Evolutionary conservation across 345 rosid species (phyloP), one percentile per base, ranked within the genome.

Genomic region (Gossypium sturtianum): DNA sequence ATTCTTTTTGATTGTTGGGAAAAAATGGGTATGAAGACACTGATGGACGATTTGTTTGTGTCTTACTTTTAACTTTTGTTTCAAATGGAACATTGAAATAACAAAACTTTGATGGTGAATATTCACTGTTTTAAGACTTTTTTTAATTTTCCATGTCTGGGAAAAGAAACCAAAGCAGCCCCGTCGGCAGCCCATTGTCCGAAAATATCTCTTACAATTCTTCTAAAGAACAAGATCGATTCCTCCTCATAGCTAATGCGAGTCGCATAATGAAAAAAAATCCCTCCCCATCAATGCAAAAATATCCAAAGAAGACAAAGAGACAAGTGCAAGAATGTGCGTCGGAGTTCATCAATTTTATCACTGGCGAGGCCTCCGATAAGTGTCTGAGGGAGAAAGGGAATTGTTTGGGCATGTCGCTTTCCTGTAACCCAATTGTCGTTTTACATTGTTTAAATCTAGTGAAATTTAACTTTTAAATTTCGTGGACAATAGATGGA

Each of bases 331-430:
- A 82, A n/a, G 85, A 82, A 71, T 82, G 82, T 9, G 79, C 79
- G 0, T 82, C 82, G 2, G 80, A 82, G 80, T 79, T 82, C 84
- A 79, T 82, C 20, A 82, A 78, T 76, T 82, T 79, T 74, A 66
- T 82, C 68, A 79, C 82, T 0, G 85, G 85, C 1, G 82, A 82
- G 27, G 85, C 85, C 7, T 74, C 85, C 0, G 82, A 82, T 17
- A 82, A 82, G 74, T 82, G 85, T 29, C 80, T 70, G 17, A 64
- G 76, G 44, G 82, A 82, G 66, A 82, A 79, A 62, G 48, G 80
- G 19, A 82, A 82, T 4, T 34, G 41, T 5, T 34, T 34, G 7
- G 41, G 7, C 7, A 34, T 34, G 41, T 34, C 41, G 7, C 5
- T 34, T 34, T 5, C 41, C 41, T 4, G 5, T 34, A 34, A 34